Conservation (phyloP, 129 eudicot genomes). For the Sambucus nigra region DNA sequence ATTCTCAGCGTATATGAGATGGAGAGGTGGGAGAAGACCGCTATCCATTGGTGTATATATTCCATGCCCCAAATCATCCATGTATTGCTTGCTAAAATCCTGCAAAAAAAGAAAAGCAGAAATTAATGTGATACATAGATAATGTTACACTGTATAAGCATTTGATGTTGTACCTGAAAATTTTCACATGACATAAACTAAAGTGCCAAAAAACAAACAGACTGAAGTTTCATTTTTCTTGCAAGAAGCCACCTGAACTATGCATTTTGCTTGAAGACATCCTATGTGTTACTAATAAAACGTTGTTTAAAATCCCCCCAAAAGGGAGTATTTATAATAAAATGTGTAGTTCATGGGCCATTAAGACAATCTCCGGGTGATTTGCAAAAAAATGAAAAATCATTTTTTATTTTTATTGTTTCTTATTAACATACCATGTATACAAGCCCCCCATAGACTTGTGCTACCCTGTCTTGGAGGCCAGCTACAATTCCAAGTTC, state of each 20-base stretch:
- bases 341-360: too few relatives aligned
- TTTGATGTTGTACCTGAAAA: too few relatives aligned
- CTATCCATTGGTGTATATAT: conserved; percentile 60
- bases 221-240: neutral
- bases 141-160: neutral
- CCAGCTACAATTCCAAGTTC: conserved; percentile 99
- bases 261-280: too few relatives aligned
- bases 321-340: too few relatives aligned
- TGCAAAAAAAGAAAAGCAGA: conserved; percentile 11
- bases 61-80: conserved; percentile 75
- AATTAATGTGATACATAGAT: neutral
- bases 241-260: too few relatives aligned
- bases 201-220: too few relatives aligned
- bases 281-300: too few relatives aligned
- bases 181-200: neutral
- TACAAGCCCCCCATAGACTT: conserved; percentile 91
- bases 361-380: too few relatives aligned
- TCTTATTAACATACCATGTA: conserved; percentile 54
- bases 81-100: conserved; percentile 72
- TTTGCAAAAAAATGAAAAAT: too few relatives aligned
- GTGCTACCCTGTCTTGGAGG: conserved; percentile 96
- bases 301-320: too few relatives aligned
- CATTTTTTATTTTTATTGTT: too few relatives aligned
- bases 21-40: conserved; percentile 73
- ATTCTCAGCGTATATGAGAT: conserved; percentile 92